Conservation (phyloP, 148 eudicot genomes). For the Simmondsia chinensis region DNA sequence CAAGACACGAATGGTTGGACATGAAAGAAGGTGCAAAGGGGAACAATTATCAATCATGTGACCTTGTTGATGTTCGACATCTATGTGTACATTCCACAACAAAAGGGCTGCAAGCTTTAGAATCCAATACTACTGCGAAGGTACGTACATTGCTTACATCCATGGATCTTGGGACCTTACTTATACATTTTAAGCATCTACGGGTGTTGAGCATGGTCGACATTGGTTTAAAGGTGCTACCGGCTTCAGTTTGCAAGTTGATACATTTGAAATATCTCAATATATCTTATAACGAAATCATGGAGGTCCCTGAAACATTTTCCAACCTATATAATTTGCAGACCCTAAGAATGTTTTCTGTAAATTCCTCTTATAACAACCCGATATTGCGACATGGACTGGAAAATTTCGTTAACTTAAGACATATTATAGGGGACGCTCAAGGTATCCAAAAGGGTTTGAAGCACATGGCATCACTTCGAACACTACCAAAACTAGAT, state of each 20-base stretch:
- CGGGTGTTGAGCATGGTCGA: background rate
- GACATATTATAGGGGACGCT: background rate
- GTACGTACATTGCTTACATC: too few relatives aligned
- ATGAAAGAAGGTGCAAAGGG: too few relatives aligned
- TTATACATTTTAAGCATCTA: background rate
- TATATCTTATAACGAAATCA: background rate
- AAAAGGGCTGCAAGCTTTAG: too few relatives aligned
- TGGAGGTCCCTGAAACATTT: background rate
- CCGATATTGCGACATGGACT: too few relatives aligned
- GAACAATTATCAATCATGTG: too few relatives aligned
- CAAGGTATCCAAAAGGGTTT: background rate
- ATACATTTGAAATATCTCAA: background rate
- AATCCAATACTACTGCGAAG: too few relatives aligned
- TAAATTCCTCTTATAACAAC: background rate
- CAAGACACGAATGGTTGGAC: background rate
- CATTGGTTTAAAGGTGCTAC: background rate
- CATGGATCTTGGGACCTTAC: too few relatives aligned
- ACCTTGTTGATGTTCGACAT: background rate
- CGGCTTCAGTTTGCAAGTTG: background rate
- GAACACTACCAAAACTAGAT: background rate
- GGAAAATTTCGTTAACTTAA: background rate
- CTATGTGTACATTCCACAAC: background rate
- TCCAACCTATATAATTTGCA: conserved; percentile 1
- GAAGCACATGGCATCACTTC: background rate
- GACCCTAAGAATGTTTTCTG: background rate